phyloP scores from a whole-genome alignment of 2,329 filamentous ascomycete genomes.

The Talaromyces sp. region DNA sequence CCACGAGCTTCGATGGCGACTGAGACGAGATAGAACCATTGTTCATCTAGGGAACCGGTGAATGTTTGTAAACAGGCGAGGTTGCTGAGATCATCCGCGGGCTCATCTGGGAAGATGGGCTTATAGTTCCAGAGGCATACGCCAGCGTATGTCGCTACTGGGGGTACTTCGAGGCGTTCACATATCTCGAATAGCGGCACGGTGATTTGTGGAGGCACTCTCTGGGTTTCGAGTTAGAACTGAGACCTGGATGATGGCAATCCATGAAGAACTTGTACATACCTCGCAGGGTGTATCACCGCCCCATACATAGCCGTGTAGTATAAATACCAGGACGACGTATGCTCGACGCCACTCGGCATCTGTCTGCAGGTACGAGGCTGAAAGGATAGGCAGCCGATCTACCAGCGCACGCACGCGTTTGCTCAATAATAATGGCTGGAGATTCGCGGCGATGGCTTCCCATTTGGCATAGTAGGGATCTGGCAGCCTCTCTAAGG shows the following conservation, averaged over 20 bases:
- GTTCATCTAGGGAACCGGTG: slow-evolving; percentile 92
- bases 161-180: slow-evolving; percentile 77
- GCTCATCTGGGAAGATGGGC: slow-evolving; percentile 81
- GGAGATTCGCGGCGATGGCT: slow-evolving; percentile 79
- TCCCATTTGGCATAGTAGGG: slow-evolving; percentile 97
- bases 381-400: slow-evolving; percentile 79
- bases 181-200: slow-evolving; percentile 80
- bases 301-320: slow-evolving; percentile 90
- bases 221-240: slow-evolving; percentile 38
- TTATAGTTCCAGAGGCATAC: slow-evolving; percentile 97
- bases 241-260: not conserved
- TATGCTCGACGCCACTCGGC: slow-evolving; percentile 92
- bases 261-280: no score
- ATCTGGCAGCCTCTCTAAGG: slow-evolving; percentile 78
- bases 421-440: slow-evolving; percentile 81
- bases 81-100: slow-evolving; percentile 81
- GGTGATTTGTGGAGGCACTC: slow-evolving; percentile 78
- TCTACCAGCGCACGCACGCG: slow-evolving; percentile 80
- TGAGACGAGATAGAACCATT: slow-evolving; percentile 97
- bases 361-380: slow-evolving; percentile 76
- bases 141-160: slow-evolving; percentile 91
- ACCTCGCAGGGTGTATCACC: slow-evolving; percentile 75
- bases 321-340: slow-evolving; percentile 73
- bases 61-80: slow-evolving; percentile 86
- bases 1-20: slow-evolving; percentile 94